Evolutionary conservation across 768 basidiomycete genomes (phyloP), one percentile per base, ranked within the genome.

Genomic region (Cystobasidiopsis lactophilus): DNA sequence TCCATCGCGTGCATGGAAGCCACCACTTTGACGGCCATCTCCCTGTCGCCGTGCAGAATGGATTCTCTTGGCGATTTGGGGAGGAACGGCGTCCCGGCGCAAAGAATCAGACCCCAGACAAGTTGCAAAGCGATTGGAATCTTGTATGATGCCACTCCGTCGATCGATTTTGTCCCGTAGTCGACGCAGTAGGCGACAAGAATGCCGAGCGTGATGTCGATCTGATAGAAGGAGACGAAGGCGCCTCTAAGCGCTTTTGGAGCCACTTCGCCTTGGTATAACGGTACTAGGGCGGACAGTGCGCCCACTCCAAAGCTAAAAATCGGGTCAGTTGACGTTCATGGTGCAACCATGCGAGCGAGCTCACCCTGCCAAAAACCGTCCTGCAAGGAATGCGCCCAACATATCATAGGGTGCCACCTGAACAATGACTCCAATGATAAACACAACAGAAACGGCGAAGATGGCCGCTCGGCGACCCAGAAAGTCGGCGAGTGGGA

Each of bases 51-150:
- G 16, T 52, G 41, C 35, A 52, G 33, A 33, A 56, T 52, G 26
- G 51, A 52, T 26, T 56, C 54, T 43, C 54, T 11, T 3, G 54
- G 54, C 26, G 54, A 56, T 46, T 45, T 44, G 33, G 54, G 54
- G n/a, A 56, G 40, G 54, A 56, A 56, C 18, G 54, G 54, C 38
- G 31, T 44, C 18, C 54, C 54, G 29, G 52, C 54, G 31, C 53
- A 54, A 3, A 56, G 50, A 27, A 56, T 56, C 31, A 51, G 30
- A n/a, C 40, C 50, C 52, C 52, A 56, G 13, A 33, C 40, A 29
- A 39, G 40, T 26, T 56, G 54, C 13, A 56, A 11, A 9, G 11
- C 54, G 18, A 55, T 55, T 5, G 53, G 53, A 45, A 55, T 52
- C 37, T 40, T 21, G 50, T 55, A 55, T n/a, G 52, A 19, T 3